Percentiles rank a stretch among this genome's conserved stretches.
These are phyloP conservation scores for Orychophragmus violaceus DNA, from an alignment of 345 rosid species.

Conservation along the genomic window DNA sequence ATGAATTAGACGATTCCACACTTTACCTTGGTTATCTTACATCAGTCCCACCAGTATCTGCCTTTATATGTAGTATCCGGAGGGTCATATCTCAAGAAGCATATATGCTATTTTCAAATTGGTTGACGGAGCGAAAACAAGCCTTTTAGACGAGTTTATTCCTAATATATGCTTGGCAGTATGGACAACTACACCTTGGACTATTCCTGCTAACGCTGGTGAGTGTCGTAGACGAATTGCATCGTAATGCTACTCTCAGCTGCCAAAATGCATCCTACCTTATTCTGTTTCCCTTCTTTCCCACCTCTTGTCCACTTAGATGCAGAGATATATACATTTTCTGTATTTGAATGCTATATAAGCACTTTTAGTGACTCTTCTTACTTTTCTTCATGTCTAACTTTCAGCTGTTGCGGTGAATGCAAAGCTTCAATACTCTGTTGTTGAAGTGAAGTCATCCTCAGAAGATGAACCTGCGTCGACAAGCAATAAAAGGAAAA, in stretches of 20 bases:
- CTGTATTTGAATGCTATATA: neutral
- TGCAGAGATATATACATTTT: neutral
- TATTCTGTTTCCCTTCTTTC: neutral
- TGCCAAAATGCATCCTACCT: neutral
- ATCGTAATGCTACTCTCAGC: slow-evolving; percentile 6
- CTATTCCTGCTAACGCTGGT: slow-evolving; percentile 96
- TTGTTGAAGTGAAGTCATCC: slow-evolving; percentile 54
- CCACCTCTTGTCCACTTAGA: neutral
- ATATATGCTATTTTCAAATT: slow-evolving; percentile 71
- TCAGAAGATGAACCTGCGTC: slow-evolving; percentile 38
- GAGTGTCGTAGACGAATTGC: slow-evolving; percentile 17
- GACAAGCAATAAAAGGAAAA: slow-evolving; percentile 43
- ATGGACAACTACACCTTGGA: slow-evolving; percentile 99
- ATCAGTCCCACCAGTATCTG: neutral
- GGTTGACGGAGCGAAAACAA: slow-evolving; percentile 38
- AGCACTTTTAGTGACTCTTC: neutral
- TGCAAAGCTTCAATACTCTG: slow-evolving; percentile 81
- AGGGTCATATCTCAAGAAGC: slow-evolving; percentile 91
- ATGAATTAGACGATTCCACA: neutral
- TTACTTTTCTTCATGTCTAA: slow-evolving; percentile 5
- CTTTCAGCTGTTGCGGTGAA: slow-evolving; percentile 91
- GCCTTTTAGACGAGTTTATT: slow-evolving; percentile 51
- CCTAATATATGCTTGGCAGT: slow-evolving; percentile 76
- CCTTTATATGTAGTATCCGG: slow-evolving; percentile 66
- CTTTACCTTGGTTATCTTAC: slow-evolving; percentile 6